phyloP scores from a whole-genome alignment of 768 basidiomycete species.

The Pleurotus djamor region DNA sequence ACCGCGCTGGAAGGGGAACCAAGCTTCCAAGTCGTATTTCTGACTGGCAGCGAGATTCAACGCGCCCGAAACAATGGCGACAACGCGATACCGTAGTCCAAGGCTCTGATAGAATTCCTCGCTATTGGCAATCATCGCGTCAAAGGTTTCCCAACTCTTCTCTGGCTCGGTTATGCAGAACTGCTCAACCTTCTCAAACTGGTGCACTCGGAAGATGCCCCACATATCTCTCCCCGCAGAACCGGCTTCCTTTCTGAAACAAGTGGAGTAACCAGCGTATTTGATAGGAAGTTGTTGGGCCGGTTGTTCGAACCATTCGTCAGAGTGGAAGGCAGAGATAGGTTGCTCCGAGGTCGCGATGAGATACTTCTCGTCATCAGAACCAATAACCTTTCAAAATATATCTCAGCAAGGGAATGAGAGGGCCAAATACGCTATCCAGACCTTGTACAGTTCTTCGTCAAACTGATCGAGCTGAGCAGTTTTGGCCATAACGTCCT shows the following conservation, averaged over 20 bases:
- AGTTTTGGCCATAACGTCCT: slow-evolving; percentile 95
- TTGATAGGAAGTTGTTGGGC: slow-evolving; percentile 88
- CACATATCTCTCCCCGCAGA: slow-evolving; percentile 98
- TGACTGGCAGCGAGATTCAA: slow-evolving; percentile 96
- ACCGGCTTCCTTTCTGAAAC: slow-evolving; percentile 99
- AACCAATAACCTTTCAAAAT: slow-evolving; percentile 66
- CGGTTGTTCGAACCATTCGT: slow-evolving; percentile 97
- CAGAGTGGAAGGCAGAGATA: slow-evolving; percentile 92
- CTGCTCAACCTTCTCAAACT: slow-evolving; percentile 99
- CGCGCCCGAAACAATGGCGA: slow-evolving; percentile 94
- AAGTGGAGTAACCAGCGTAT: slow-evolving; percentile 90
- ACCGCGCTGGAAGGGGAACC: slow-evolving; percentile 96
- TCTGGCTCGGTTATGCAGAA: slow-evolving; percentile 95
- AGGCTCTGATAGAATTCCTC: slow-evolving; percentile 98
- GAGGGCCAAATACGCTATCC: slow-evolving; percentile 5
- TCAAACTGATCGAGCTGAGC: slow-evolving; percentile 98
- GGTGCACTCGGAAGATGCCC: slow-evolving; percentile 99
- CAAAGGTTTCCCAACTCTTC: slow-evolving; percentile 93
- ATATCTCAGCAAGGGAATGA: background rate
- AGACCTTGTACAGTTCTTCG: slow-evolving; percentile 95
- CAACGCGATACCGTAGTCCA: slow-evolving; percentile 87
- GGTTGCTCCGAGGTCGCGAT: slow-evolving; percentile 99
- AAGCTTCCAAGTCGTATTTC: slow-evolving; percentile 97
- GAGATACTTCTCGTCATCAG: slow-evolving; percentile 96
- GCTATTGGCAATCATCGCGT: slow-evolving; percentile 84